Base-by-base conservation (phyloP, 1,139 yeast species). In the Geotrichum candidum region DNA sequence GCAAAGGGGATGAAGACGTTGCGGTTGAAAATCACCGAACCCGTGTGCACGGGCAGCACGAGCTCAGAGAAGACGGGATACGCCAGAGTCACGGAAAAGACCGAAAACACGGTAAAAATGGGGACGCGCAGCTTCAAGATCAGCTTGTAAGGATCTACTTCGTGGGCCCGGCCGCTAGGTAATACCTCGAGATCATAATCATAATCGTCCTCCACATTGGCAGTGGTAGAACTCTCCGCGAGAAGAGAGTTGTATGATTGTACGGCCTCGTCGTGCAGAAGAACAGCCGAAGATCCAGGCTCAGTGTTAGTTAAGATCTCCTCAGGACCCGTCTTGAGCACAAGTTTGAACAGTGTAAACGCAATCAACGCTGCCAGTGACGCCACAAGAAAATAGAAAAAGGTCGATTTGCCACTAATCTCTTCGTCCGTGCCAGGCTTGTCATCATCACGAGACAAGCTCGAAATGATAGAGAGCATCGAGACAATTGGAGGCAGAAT, bases 11-110 rank as follows among this genome's bases (percentile, higher is more conserved):
- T 82, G 71, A 79, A 94, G 7, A 86, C 52, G 33, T 66, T 77
- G 11, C 50, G 51, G 22, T 27, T 33, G 27, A 61, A 63, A 82
- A 2, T 82, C 7, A 86, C 83, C 25, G 80, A 80, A 10, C 92
- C 83, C 27, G 48, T 41, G 33, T 57, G 51, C 18, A 57, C 56
- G 10, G 62, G 62, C 27, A 9, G n/a, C 7, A 60, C 62, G 2
- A 52, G 53, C 45, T 57, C 60, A 3, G 98, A 97, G 80, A 91
- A 91, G 0, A 94, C 96, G 0, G 99, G 97, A 77, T 91, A 94
- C 7, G 86, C 78, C 61, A 94, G 78, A 0, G 97, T 88, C 33
- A 88, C 79, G 13, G 85, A 77, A 72, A 94, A 91, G 0, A 92
- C 86, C 58, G 85, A 69, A 69, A 90, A 87, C 23, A 94, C 89